phyloP scores from a whole-genome alignment of 352 stramenopile species.

The Globisporangium apiculatum region DNA sequence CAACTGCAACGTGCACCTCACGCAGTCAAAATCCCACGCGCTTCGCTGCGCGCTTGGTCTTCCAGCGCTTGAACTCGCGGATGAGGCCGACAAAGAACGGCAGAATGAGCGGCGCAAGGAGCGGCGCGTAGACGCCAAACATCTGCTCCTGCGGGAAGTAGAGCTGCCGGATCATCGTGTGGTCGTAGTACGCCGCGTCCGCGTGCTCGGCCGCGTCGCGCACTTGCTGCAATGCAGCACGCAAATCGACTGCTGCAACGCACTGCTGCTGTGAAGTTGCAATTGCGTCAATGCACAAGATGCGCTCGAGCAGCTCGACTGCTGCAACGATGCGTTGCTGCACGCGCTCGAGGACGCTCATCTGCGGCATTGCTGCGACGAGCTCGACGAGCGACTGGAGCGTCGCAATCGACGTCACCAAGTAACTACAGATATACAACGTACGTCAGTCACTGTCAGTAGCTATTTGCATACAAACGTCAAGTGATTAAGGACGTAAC shows the following conservation, averaged over 20 bases:
- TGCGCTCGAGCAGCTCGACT: conserved; percentile 39
- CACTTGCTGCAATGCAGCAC: conserved; percentile 24
- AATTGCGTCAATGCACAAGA: conserved; percentile 24
- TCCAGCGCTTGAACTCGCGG: conserved; percentile 43
- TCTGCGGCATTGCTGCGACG: conserved; percentile 58
- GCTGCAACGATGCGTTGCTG: conserved; percentile 45
- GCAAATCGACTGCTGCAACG: conserved; percentile 16
- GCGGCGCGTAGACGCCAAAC: conserved; percentile 52
- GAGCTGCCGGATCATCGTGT: conserved; percentile 66
- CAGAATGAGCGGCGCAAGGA: conserved; percentile 53
- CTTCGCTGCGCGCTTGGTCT: conserved; percentile 20
- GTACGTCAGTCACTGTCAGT: neutral
- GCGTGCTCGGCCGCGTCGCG: conserved; percentile 41
- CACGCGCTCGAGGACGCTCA: conserved; percentile 64
- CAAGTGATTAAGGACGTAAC: neutral
- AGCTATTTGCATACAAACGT: neutral
- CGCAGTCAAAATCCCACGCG: neutral
- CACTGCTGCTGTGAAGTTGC: conserved; percentile 13
- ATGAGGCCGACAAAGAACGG: conserved; percentile 50
- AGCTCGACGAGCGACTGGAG: conserved; percentile 69
- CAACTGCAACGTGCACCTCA: neutral
- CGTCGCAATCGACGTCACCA: conserved; percentile 51
- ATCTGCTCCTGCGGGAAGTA: conserved; percentile 72
- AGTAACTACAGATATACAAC: conserved; percentile 21
- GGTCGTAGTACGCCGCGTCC: conserved; percentile 55